Evolutionary conservation across 345 rosid genomes (phyloP).

Genomic region (Eucalyptus pauciflora): DNA sequence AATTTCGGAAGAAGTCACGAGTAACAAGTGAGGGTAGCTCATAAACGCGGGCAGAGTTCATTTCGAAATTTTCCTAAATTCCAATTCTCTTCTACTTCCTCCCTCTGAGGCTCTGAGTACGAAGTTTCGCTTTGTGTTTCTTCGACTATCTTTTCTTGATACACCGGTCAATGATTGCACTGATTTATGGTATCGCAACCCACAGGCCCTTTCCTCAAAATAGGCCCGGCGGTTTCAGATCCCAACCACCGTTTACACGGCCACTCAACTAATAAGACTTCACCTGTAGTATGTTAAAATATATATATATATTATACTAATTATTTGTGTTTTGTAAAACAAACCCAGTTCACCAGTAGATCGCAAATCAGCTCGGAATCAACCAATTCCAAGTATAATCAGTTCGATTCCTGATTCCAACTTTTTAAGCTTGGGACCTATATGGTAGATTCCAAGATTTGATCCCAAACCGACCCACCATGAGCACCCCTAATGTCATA

Average conservation of each 20-base stretch:
- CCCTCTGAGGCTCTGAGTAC: background rate
- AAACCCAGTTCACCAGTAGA: background rate
- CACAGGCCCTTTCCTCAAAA: background rate
- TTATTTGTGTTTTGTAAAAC: background rate
- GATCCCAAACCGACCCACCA: background rate
- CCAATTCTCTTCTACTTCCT: background rate
- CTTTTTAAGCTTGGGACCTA: background rate
- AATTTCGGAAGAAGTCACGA: background rate
- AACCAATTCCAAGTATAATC: background rate
- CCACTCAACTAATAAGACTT: background rate
- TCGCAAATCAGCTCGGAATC: background rate
- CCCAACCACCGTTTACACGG: background rate
- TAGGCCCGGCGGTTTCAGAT: background rate
- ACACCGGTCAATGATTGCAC: background rate
- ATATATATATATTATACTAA: background rate
- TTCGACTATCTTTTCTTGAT: background rate
- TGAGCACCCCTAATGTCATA: background rate
- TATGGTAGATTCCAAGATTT: background rate
- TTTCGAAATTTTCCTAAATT: background rate
- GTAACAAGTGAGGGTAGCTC: background rate
- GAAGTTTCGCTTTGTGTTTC: background rate
- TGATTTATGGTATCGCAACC: background rate
- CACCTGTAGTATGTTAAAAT: background rate
- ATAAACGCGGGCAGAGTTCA: background rate
- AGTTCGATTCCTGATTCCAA: background rate